Evolutionary conservation across 106 monocot species (phyloP), one percentile per base, ranked within the genome.

Genomic region (Amphibolis antarctica): DNA sequence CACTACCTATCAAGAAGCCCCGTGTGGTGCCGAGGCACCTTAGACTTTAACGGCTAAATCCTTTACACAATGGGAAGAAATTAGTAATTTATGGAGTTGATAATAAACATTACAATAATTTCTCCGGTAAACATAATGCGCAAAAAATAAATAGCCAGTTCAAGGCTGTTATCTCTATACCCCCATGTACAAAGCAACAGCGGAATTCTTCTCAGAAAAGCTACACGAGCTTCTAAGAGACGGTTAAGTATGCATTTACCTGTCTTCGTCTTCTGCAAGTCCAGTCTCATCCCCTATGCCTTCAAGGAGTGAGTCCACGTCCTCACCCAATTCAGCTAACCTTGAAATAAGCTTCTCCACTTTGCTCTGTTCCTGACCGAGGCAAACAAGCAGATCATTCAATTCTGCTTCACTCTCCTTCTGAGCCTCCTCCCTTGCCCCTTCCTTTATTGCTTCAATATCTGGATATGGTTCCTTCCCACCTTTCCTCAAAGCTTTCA

Each of bases 321-420:
- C 87, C 71, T 98, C 91, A 6, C 98, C 98, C 63, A 98, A 59
- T 69, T 98, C 91, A 0, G 26, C 59, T 44, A 98, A 66, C 66
- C 85, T 87, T 27, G 82, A n/a, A 53, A 80, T 85, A 76, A 98
- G 69, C 71, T 75, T 98, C 82, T 91, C 91, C 26, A 98, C 91
- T 75, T 88, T 98, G 70, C 80, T 98, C 70, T 98, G 98, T 65
- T 98, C 98, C 68, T 98, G 91, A 15, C 98, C 98, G 30, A 98
- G 72, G 55, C 98, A 98, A 69, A 98, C 98, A 1, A 98, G 78
- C 43, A 98, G 70, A 66, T 98, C 98, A 60, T 77, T 98, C 44
- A 98, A 74, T 55, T 98, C 98, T 2, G 80, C 78, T 45, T 98
- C 98, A 11, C 70, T 81, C 56, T 98, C 98, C 70, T 87, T 87